These are phyloP conservation scores for Chenopodium quinoa DNA, from an alignment of 148 eudicot species.

Conservation along the genomic window DNA sequence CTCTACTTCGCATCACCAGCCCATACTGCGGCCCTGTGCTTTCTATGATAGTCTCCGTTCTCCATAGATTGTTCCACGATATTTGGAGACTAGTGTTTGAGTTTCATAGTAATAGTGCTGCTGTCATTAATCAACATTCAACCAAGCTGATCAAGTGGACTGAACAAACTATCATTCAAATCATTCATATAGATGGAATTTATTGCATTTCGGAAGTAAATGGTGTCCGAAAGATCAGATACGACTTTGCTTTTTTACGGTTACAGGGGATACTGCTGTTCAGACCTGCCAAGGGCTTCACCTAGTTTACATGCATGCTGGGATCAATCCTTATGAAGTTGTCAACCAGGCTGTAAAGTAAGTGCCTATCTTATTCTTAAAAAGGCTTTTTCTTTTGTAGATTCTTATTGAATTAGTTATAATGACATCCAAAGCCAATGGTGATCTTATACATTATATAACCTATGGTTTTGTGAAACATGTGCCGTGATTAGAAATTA, in stretches of 20 bases:
- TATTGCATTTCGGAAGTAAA: constrained; percentile 22
- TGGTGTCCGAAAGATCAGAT: constrained; percentile 34
- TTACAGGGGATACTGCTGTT: constrained; percentile 79
- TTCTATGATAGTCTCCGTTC: constrained; percentile 7
- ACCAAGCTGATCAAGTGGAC: constrained; percentile 17
- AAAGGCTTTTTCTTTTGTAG: not conserved
- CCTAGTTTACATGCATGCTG: constrained; percentile 87
- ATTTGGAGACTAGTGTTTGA: constrained; percentile 11
- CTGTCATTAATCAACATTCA: constrained; percentile 8
- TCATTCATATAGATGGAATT: constrained; percentile 18
- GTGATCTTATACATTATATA: not conserved
- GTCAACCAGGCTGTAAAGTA: constrained; percentile 77
- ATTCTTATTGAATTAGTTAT: not conserved
- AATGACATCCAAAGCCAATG: not conserved
- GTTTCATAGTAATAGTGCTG: constrained; percentile 10
- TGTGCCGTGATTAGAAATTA: not conserved
- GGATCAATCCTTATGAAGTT: constrained; percentile 85
- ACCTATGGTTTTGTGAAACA: too few relatives aligned
- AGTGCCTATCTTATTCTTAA: constrained; percentile 31
- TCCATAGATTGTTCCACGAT: constrained; percentile 8
- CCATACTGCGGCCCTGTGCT: constrained; percentile 9
- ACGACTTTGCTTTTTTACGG: constrained; percentile 37
- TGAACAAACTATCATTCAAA: constrained; percentile 11
- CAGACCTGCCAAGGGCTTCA: constrained; percentile 68
- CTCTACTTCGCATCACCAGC: constrained; percentile 19